These are phyloP conservation scores for Ogataea zsoltii DNA, from an alignment of 805 yeast species.

Conservation along the genomic window DNA sequence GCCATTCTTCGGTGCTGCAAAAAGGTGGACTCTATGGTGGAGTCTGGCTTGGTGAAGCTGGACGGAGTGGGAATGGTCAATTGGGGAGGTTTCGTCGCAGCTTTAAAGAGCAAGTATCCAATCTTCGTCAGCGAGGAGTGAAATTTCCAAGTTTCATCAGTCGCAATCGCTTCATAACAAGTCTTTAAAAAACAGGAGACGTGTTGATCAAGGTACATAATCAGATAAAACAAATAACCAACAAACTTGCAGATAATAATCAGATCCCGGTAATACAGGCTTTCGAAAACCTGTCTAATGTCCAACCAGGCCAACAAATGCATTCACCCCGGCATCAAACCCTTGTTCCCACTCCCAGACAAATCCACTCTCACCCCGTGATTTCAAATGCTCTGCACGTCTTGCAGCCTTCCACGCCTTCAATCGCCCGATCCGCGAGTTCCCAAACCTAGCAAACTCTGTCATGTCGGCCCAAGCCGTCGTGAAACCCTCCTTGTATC, in stretches of 20 bases:
- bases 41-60: conserved; percentile 20
- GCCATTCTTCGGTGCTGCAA: conserved; percentile 34
- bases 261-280: too few species aligned
- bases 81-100: conserved; percentile 26
- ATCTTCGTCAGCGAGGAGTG: conserved; percentile 26
- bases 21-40: conserved; percentile 25
- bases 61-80: conserved; percentile 20
- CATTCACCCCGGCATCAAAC: conserved; percentile 59
- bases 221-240: neutral
- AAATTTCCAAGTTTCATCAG: too few species aligned
- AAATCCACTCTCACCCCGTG: conserved; percentile 55
- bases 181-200: too few species aligned
- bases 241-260: too few species aligned
- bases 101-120: conserved; percentile 22
- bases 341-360: conserved; percentile 94
- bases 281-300: neutral
- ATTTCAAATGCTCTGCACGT: conserved; percentile 55
- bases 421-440: conserved; percentile 72
- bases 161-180: too few species aligned
- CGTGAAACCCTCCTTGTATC: conserved; percentile 76
- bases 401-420: conserved; percentile 70
- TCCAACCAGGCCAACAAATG: conserved; percentile 31
- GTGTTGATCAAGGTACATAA: neutral
- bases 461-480: conserved; percentile 74
- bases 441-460: conserved; percentile 68